Evolutionary conservation across 768 basidiomycete genomes (phyloP).

Genomic region (Phylloporus arenicola): DNA sequence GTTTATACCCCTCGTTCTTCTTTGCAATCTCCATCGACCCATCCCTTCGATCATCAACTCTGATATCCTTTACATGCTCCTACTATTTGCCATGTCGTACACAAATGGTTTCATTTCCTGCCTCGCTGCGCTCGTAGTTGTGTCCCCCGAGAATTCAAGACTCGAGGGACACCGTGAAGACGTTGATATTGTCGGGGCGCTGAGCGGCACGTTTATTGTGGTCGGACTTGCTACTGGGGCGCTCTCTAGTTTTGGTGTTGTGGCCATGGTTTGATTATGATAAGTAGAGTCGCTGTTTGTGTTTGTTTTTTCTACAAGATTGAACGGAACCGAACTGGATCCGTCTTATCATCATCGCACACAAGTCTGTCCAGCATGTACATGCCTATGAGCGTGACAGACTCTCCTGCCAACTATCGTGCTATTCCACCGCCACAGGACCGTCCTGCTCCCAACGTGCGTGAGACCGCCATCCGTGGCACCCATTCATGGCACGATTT

Average conservation of each 20-base stretch:
- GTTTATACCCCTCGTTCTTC: conserved; percentile 81
- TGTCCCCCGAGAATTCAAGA: conserved; percentile 71
- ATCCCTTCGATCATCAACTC: conserved; percentile 56
- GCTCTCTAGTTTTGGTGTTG: conserved; percentile 74
- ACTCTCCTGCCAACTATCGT: conserved; percentile 8
- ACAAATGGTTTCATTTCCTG: conserved; percentile 80
- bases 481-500: conserved; percentile 2
- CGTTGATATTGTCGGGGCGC: conserved; percentile 81
- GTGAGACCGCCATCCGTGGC: background rate
- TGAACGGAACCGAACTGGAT: background rate
- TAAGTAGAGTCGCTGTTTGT: too few species aligned
- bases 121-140: conserved; percentile 74
- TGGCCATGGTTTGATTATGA: conserved; percentile 47
- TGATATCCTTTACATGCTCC: conserved; percentile 67
- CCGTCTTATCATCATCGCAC: background rate
- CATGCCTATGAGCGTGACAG: background rate
- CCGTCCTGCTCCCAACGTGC: background rate
- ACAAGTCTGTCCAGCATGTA: background rate
- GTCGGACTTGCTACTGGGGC: conserved; percentile 75
- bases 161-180: conserved; percentile 66
- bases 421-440: conserved; percentile 10
- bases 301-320: conserved; percentile 3
- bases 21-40: conserved; percentile 74
- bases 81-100: conserved; percentile 65
- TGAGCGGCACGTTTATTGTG: conserved; percentile 73